Base-by-base conservation (phyloP, 1,284 basidiomycete genomes). In the Grifola frondosa region DNA sequence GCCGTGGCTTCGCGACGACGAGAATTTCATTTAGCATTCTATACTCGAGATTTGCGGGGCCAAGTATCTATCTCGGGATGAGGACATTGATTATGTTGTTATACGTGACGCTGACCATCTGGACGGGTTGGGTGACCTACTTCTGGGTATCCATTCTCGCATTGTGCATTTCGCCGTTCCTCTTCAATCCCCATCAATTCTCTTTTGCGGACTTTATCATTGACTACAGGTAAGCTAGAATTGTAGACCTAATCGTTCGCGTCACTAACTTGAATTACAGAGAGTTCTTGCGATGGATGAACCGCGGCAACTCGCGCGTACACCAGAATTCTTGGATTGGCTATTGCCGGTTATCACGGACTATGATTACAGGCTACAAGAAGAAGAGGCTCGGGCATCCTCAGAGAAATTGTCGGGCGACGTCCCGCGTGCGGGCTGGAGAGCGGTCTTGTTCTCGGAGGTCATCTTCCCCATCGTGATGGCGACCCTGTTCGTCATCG, bases 251-350 rank as follows among this genome's bases (percentile, higher is more conserved):
- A 11, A 5, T 31, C 35, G 5, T 15, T 31, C 10, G 25, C 32
- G 20, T 19, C 37, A 24, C 50, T 56, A 34, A 58, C 53, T 4
- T 41, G 16, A n/a, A 30, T 38, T 57, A 19, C 49, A 88, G 86
- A 59, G 94, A 97, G 70, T 97, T 94, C 74, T 70, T 97, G 54
- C 80, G 94, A 53, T 97, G 94, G 94, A 97, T 97, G 92, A 94
- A 86, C 39, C 83, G 94, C 51, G 94, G 94, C 46, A 97, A 97
- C 69, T 96, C 93, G 38, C 79, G 91, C 17, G 91, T 91, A n/a
- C 94, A 97, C 68, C 89, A 81, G 61, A 97, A 96, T 68, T 96
- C 93, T 5, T 97, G 94, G 94, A 95, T 97, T 52, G 94, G 94
- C 0, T 97, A 97, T 69, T 97, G 94, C 65, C 88, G 94, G 46